A percentile compares a stretch with the other conserved stretches of the same genome.
These are phyloP conservation scores for Carpinus viminea DNA, from an alignment of 306 rosid genomes.

Conservation along the genomic window DNA sequence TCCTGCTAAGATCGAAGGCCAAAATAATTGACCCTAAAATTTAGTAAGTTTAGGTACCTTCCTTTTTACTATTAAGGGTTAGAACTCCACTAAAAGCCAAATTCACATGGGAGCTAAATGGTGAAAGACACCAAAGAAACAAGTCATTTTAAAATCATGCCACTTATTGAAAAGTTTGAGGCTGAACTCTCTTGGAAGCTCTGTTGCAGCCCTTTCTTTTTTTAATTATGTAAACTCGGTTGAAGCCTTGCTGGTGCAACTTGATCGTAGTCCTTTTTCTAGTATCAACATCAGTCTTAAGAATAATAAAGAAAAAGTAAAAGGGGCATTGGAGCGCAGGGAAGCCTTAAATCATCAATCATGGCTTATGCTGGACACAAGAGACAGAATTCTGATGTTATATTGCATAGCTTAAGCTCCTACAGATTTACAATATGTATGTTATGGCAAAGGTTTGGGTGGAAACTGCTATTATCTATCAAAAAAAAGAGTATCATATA, in stretches of 20 bases:
- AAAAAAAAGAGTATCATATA: conserved; percentile 5
- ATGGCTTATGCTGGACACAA: neutral
- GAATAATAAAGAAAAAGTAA: neutral
- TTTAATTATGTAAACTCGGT: too few species aligned
- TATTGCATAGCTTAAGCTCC: neutral
- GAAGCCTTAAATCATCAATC: neutral
- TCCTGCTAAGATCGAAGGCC: neutral
- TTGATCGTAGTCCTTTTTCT: neutral
- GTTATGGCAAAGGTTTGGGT: neutral
- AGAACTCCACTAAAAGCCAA: neutral
- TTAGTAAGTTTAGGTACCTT: neutral
- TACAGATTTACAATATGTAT: neutral
- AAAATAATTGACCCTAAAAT: neutral
- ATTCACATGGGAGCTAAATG: neutral
- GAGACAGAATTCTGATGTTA: neutral
- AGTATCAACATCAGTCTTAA: neutral
- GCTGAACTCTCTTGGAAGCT: neutral
- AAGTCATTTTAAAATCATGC: neutral
- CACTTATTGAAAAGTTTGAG: neutral
- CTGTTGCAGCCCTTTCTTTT: neutral
- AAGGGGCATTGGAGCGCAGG: neutral
- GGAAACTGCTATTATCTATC: conserved; percentile 6
- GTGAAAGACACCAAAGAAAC: neutral
- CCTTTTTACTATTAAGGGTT: neutral
- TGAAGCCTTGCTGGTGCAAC: neutral